These are phyloP conservation scores for Verticillium nonalfalfae DNA, from an alignment of 2,329 filamentous ascomycete species.

Conservation along the genomic window DNA sequence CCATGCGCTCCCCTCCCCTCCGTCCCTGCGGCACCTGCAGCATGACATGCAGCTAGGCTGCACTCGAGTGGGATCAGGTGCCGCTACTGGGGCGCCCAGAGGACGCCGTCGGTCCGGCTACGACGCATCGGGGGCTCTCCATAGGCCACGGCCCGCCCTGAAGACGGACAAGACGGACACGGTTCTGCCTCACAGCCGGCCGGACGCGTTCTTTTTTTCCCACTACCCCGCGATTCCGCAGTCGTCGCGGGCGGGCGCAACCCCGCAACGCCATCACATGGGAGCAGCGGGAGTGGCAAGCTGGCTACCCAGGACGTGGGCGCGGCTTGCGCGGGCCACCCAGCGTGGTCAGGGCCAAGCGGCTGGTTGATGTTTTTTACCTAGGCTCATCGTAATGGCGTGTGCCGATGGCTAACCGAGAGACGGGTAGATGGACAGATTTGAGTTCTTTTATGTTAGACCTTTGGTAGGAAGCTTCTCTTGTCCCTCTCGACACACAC, in stretches of 20 bases:
- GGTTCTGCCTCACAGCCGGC: background rate
- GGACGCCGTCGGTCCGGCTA: background rate
- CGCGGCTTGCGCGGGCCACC: background rate
- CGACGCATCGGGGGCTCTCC: background rate
- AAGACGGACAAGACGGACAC: background rate
- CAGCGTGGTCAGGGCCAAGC: background rate
- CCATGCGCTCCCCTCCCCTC: background rate
- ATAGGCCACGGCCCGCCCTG: background rate
- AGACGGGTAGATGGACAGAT: background rate
- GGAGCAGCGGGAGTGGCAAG: background rate
- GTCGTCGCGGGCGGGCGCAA: background rate
- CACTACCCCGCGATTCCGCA: slow-evolving; percentile 4
- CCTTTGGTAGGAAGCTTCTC: background rate
- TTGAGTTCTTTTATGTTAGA: background rate
- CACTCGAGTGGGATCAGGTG: background rate
- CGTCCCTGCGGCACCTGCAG: slow-evolving; percentile 6
- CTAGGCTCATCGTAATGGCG: background rate
- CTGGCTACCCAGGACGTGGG: background rate
- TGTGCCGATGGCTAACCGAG: background rate
- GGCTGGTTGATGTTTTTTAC: background rate
- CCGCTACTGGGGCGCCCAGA: background rate
- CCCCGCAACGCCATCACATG: slow-evolving; percentile 2
- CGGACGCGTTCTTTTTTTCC: background rate
- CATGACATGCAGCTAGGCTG: slow-evolving; percentile 9
- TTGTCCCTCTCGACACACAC: background rate